Base-by-base conservation (phyloP, 305 asterid genomes). In the Fraxinus ornus region DNA sequence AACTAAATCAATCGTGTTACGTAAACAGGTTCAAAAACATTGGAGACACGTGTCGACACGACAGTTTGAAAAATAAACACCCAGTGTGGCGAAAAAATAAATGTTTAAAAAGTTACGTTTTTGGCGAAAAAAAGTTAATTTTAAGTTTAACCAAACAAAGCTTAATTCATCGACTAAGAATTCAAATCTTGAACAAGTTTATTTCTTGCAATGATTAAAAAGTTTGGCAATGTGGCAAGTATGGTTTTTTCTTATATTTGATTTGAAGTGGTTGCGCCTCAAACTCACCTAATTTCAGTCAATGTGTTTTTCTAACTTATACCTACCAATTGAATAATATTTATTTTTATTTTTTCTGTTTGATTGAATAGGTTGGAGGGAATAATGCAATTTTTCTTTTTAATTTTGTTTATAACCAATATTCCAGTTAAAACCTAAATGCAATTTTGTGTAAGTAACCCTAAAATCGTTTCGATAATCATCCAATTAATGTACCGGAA, bases 191-290 rank as follows among this genome's bases (percentile, higher is more conserved):
- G 36, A 24, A 28, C 2, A 64, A 64, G 74, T 68, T 10, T 26
- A 8, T 68, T 26, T 68, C 76, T 77, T 73, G 5, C 30, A 82
- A 87, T 90, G 81, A 89, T 89, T 83, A 70, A 35, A 79, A 78
- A 49, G 83, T 75, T 87, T 66, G 82, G 86, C 33, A 80, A 76
- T 33, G 73, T 7, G 83, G 78, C 82, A 76, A 80, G 83, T 72
- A 72, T 82, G 80, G 13, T 75, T 83, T 82, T 80, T 41, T 30
- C 26, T 52, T 71, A 30, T 71, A 76, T 28, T 28, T 28, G 32
- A 35, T 30, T 68, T 70, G 47, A 78, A 44, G 72, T 32, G 85
- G 86, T 78, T 89, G 85, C 74, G 82, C 80, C 83, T 86, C 81
- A 83, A 81, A 82, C 79, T 78, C 80, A 79, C 82, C 83, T 21